Evolutionary conservation across 1,284 basidiomycete genomes (phyloP).

Genomic region (Neonothopanus nambi): DNA sequence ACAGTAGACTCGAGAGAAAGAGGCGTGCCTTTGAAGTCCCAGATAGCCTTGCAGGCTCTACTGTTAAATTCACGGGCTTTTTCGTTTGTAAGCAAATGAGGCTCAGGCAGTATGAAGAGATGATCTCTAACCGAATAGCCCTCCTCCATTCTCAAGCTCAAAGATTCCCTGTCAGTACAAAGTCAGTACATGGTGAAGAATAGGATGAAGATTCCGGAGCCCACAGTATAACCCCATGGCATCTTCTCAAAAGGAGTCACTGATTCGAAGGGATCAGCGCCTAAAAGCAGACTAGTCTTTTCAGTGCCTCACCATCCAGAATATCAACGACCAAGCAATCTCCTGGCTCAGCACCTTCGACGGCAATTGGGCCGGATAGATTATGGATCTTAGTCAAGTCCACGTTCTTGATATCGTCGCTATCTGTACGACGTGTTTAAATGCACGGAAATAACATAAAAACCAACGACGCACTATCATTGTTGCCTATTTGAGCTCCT

Average conservation of each 20-base stretch:
- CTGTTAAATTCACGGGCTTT: conserved; percentile 68
- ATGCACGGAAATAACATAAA: not conserved
- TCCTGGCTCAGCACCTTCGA: conserved; percentile 77
- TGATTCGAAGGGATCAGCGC: conserved; percentile 22
- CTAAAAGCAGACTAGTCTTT: not conserved
- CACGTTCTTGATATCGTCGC: conserved; percentile 69
- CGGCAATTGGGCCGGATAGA: conserved; percentile 72
- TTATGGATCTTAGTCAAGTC: conserved; percentile 72
- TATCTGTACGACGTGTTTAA: conserved; percentile 36
- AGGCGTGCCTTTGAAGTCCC: conserved; percentile 66
- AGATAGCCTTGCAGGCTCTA: conserved; percentile 75
- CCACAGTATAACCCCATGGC: conserved; percentile 80
- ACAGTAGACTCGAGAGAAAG: not conserved
- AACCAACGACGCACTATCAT: conserved; percentile 54
- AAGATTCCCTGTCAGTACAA: conserved; percentile 57
- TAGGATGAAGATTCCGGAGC: conserved; percentile 17
- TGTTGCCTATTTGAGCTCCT: conserved; percentile 74
- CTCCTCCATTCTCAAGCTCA: conserved; percentile 74
- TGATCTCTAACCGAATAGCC: conserved; percentile 58
- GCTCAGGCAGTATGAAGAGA: not conserved
- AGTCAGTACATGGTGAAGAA: no score
- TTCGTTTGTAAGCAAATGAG: not conserved
- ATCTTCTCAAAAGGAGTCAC: conserved; percentile 74
- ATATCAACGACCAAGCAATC: conserved; percentile 81
- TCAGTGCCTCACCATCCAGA: conserved; percentile 54